A percentile compares a stretch with the other conserved stretches of the same genome.
Evolutionary conservation across 2,329 filamentous ascomycete genomes (phyloP).

Genomic region (Cercospora sp.): DNA sequence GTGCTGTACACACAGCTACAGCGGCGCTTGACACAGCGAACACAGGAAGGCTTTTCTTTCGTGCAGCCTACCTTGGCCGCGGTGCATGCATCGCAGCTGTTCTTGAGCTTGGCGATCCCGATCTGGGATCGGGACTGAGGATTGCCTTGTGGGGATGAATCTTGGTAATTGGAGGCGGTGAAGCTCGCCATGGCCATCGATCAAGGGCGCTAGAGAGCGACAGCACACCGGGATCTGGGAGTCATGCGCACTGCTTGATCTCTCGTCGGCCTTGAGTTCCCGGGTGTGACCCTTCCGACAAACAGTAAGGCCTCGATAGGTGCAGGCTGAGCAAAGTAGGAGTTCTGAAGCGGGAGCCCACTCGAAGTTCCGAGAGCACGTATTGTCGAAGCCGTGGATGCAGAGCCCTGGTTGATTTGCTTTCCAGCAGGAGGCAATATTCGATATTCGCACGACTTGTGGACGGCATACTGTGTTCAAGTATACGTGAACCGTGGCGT

Average conservation of each 20-base stretch:
- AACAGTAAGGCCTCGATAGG: too few species aligned
- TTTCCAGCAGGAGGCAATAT: too few species aligned
- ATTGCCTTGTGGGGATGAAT: not conserved
- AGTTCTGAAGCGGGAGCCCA: too few species aligned
- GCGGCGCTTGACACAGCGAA: not conserved
- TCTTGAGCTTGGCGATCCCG: not conserved
- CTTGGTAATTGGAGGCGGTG: not conserved
- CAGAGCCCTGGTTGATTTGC: too few species aligned
- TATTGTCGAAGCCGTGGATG: too few species aligned
- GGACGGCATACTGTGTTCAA: not conserved
- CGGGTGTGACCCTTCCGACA: too few species aligned
- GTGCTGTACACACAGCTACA: not conserved
- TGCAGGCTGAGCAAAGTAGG: too few species aligned
- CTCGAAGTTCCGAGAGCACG: too few species aligned
- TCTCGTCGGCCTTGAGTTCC: too few species aligned
- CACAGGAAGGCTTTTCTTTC: not conserved
- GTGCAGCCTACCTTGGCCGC: not conserved
- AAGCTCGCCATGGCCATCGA: not conserved
- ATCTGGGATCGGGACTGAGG: not conserved
- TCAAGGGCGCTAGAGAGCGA: not conserved
- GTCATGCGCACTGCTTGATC: too few species aligned
- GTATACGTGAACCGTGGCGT: not conserved
- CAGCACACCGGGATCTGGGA: too few species aligned
- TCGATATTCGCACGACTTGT: not conserved
- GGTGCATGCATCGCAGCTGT: not conserved